phyloP scores from a whole-genome alignment of 352 stramenopile species.

The Phytophthora pistaciae region DNA sequence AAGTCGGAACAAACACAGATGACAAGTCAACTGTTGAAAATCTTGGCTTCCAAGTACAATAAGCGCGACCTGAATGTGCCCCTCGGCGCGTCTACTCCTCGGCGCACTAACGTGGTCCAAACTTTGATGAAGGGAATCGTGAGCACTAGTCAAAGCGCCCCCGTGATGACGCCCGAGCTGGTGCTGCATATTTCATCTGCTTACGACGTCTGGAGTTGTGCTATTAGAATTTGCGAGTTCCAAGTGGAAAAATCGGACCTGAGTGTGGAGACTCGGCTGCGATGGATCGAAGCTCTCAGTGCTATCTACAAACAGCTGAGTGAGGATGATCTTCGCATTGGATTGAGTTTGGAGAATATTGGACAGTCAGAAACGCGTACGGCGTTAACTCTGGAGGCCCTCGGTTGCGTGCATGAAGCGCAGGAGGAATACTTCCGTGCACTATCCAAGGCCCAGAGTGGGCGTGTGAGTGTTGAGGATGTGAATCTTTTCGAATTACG shows the following conservation, averaged over 20 bases:
- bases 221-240: slow-evolving; percentile 80
- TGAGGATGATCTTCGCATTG: slow-evolving; percentile 85
- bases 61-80: slow-evolving; percentile 87
- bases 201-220: slow-evolving; percentile 86
- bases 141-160: slow-evolving; percentile 53
- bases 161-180: slow-evolving; percentile 86
- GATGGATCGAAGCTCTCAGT: slow-evolving; percentile 89
- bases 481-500: slow-evolving; percentile 89
- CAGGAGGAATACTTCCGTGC: slow-evolving; percentile 91
- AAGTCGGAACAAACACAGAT: slow-evolving; percentile 64
- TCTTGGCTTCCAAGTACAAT: slow-evolving; percentile 90
- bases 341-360: slow-evolving; percentile 82
- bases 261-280: slow-evolving; percentile 74
- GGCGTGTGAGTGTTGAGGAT: slow-evolving; percentile 78
- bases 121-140: slow-evolving; percentile 86
- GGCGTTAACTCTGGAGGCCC: slow-evolving; percentile 80
- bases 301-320: slow-evolving; percentile 90
- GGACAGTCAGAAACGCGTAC: slow-evolving; percentile 76
- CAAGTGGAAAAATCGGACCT: slow-evolving; percentile 81
- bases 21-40: slow-evolving; percentile 72
- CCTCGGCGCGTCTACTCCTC: slow-evolving; percentile 47
- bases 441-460: slow-evolving; percentile 80
- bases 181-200: slow-evolving; percentile 83
- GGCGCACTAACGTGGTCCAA: slow-evolving; percentile 87
- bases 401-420: slow-evolving; percentile 86